Evolutionary conservation across 495 filamentous ascomycete genomes (phyloP).

Genomic region (Podospora pseudopauciseta): DNA sequence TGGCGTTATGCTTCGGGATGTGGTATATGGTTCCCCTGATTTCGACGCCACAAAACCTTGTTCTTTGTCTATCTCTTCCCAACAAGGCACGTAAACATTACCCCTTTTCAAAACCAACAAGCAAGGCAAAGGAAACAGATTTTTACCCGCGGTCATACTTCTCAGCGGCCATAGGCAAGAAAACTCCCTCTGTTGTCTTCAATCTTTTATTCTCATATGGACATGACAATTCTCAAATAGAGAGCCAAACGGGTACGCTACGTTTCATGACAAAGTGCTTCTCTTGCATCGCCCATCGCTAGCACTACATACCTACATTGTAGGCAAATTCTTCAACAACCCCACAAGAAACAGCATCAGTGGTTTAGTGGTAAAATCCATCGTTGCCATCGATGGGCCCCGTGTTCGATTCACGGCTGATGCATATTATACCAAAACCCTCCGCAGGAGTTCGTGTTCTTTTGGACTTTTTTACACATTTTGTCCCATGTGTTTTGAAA

Average conservation of each 20-base stretch:
- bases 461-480: not conserved
- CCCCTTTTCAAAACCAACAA: too few relatives aligned
- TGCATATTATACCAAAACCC: constrained; percentile 26
- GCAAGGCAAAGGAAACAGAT: too few relatives aligned
- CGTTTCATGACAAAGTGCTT: not conserved
- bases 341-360: constrained; percentile 28
- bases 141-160: too few relatives aligned
- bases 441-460: not conserved
- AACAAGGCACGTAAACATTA: too few relatives aligned
- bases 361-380: constrained; percentile 54
- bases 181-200: too few relatives aligned
- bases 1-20: not conserved
- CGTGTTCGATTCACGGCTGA: constrained; percentile 51
- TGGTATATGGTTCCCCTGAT: not conserved
- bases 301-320: not conserved
- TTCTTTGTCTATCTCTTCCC: too few relatives aligned
- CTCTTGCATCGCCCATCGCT: not conserved
- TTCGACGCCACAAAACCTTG: too few relatives aligned
- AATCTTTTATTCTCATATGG: too few relatives aligned
- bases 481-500: too few relatives aligned
- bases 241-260: too few relatives aligned
- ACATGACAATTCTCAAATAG: too few relatives aligned
- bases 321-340: not conserved
- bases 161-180: too few relatives aligned
- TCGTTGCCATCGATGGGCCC: constrained; percentile 53